Conservation (phyloP, 208 protist species). For the Balamuthia mandrillaris region DNA sequence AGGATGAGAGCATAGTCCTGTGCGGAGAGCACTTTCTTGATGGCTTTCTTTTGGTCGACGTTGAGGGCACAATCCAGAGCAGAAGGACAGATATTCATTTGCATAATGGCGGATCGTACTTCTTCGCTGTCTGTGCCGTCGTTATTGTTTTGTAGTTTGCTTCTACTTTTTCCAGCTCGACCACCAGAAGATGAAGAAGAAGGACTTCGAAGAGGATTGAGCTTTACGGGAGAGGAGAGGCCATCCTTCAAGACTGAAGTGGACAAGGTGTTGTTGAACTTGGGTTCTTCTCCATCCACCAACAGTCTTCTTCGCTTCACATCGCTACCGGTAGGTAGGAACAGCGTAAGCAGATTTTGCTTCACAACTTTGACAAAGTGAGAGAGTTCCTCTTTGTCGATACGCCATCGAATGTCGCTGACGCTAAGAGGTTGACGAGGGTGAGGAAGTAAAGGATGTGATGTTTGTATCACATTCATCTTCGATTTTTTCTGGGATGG, state of each 20-base stretch:
- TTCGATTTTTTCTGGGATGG: background rate
- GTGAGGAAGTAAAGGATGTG: background rate
- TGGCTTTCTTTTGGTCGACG: slow-evolving; percentile 52
- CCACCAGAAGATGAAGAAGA: background rate
- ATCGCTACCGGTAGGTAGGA: background rate
- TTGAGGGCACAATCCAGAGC: too few relatives aligned
- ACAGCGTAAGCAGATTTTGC: slow-evolving; percentile 30
- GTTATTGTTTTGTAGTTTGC: background rate
- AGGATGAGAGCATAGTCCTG: slow-evolving; percentile 69
- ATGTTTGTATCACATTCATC: background rate
- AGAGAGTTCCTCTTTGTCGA: slow-evolving; percentile 40
- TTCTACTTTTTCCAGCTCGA: background rate
- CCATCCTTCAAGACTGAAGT: too few relatives aligned
- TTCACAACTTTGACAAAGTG: slow-evolving; percentile 12
- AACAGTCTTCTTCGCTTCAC: slow-evolving; percentile 6
- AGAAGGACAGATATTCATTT: too few relatives aligned
- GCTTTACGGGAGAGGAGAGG: too few relatives aligned
- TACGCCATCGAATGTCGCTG: background rate
- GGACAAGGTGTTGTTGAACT: background rate
- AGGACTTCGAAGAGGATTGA: background rate
- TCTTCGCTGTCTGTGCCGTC: background rate
- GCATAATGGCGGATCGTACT: background rate
- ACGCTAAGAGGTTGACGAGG: background rate
- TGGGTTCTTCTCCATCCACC: slow-evolving; percentile 30
- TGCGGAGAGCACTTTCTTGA: slow-evolving; percentile 47